Evolutionary conservation across 345 rosid species (phyloP), one percentile per base, ranked within the genome.

Genomic region (Rhizophora mangle): DNA sequence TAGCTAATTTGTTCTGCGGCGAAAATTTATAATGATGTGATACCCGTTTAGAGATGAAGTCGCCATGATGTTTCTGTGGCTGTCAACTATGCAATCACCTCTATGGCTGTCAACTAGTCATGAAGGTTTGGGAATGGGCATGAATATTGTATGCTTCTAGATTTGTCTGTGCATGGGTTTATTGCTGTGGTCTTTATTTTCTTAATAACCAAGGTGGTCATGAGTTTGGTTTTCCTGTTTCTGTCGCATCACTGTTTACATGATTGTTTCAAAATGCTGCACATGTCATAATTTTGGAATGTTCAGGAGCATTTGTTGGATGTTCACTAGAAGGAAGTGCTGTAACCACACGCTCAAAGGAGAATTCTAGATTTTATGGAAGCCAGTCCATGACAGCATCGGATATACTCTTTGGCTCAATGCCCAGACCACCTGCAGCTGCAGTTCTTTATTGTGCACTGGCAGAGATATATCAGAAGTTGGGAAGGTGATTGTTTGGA

Each of bases 391-490:
- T 95, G 65, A 60, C 82, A 56, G 89, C 96, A 63, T 70, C 84
- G 9, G 92, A 92, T 67, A 83, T 95, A 74, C 88, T 95, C 68
- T 91, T 92, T 3, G 92, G 97, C 64, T 83, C 91, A 13, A 71
- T 92, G 82, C 94, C 96, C 2, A 76, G 65, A 62, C 97, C 97
- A 21, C 97, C 97, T 0, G 97, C 97, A 53, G 96, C 96, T 34
- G 89, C 91, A 60, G 80, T 79, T 31, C 96, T 95, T 37, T 90
- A 90, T 75, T 87, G 74, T 61, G 92, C 92, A 0, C 99, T 92
- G 8, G 78, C 78, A 8, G 96, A 86, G 72, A 83, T 95, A 21
- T 90, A 78, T 59, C 84, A 83, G 70, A 91, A 85, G 79, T 74
- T 86, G 26, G 81, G 81, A 56, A 69, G 79, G 63, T 86, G 82